A percentile compares a stretch with the other conserved stretches of the same genome.
phyloP scores from a whole-genome alignment of 2,329 filamentous ascomycete genomes.

The Paraconiothyrium brasiliense region DNA sequence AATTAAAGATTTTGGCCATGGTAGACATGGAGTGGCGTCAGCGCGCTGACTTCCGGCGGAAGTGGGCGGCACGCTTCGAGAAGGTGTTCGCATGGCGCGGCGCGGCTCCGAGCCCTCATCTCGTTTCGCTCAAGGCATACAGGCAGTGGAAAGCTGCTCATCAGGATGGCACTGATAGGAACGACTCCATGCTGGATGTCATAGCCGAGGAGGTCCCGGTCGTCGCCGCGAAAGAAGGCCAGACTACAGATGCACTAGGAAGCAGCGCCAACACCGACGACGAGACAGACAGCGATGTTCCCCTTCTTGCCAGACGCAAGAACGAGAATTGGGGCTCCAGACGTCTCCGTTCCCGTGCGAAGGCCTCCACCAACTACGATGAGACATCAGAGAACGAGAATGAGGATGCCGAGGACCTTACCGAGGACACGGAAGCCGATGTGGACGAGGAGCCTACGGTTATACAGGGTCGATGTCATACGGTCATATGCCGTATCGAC shows the following conservation, averaged over 20 bases:
- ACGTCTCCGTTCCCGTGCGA: conserved; percentile 42
- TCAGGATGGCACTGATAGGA: conserved; percentile 21
- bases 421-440: conserved; percentile 25
- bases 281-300: conserved; percentile 40
- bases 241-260: conserved; percentile 7
- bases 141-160: conserved; percentile 49
- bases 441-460: conserved; percentile 40
- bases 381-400: conserved; percentile 40
- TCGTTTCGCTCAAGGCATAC: conserved; percentile 56
- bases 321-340: conserved; percentile 41
- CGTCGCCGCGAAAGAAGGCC: conserved; percentile 21
- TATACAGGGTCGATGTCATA: conserved; percentile 74
- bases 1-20: conserved; percentile 74
- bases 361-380: conserved; percentile 38
- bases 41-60: conserved; percentile 78
- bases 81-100: conserved; percentile 69
- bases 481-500: conserved; percentile 77
- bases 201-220: conserved; percentile 25
- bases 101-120: conserved; percentile 54
- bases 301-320: conserved; percentile 31
- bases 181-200: conserved; percentile 40
- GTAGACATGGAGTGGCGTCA: conserved; percentile 78
- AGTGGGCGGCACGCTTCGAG: conserved; percentile 77
- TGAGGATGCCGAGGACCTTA: conserved; percentile 11
- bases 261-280: conserved; percentile 12